Percentiles rank a stretch among this genome's conserved stretches.
Evolutionary conservation across 164 flowering plant genomes (phyloP).

Genomic region (Cinnamomum micranthum): DNA sequence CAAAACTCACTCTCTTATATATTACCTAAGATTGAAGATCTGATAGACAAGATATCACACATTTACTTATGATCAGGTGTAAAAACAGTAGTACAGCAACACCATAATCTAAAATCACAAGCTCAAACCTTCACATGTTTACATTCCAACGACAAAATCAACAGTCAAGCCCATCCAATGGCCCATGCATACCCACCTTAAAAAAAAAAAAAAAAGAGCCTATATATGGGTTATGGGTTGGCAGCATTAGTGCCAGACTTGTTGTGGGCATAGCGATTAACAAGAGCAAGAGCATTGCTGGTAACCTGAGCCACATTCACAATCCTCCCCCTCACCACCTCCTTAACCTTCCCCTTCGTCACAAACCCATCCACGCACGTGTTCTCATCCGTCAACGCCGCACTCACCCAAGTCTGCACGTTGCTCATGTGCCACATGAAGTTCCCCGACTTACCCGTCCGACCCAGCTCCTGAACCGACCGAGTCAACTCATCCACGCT

Average conservation of each 20-base stretch:
- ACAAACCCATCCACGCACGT: constrained; percentile 37
- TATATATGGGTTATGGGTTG: background rate
- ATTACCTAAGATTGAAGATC: too few species aligned
- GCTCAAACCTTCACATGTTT: too few species aligned
- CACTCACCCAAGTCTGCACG: constrained; percentile 43
- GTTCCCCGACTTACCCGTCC: constrained; percentile 9
- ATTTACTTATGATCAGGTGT: too few species aligned
- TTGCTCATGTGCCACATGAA: constrained; percentile 37
- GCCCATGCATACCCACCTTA: too few species aligned
- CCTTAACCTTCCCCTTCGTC: constrained; percentile 9
- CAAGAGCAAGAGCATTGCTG: constrained; percentile 36
- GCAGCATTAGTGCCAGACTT: background rate
- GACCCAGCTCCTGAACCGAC: constrained; percentile 25
- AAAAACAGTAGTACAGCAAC: too few species aligned
- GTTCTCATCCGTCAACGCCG: constrained; percentile 38
- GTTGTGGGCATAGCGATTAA: constrained; percentile 23
- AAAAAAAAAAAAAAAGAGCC: too few species aligned
- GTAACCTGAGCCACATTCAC: constrained; percentile 27
- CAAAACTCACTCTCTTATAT: too few species aligned
- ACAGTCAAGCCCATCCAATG: too few species aligned
- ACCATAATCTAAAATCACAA: too few species aligned
- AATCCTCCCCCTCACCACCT: constrained; percentile 14
- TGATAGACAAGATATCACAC: too few species aligned
- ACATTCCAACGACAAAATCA: too few species aligned
- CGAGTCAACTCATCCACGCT: constrained; percentile 25